Conservation (phyloP, 2,329 filamentous ascomycete genomes). For the Talaromyces marneffei region DNA sequence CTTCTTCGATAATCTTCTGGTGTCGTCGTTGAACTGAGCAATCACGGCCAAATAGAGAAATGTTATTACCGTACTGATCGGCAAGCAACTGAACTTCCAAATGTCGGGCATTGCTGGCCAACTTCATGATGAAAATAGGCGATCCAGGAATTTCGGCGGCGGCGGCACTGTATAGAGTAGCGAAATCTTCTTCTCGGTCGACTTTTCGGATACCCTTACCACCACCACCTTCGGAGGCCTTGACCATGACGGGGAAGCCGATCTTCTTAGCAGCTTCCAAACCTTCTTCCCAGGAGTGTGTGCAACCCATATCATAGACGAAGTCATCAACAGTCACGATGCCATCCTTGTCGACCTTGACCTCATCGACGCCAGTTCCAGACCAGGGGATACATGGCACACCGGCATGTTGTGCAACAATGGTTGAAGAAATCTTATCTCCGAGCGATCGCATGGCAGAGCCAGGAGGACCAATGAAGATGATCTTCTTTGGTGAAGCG, state of each 20-base stretch:
- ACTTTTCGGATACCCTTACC: conserved; percentile 99
- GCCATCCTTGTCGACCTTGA: conserved; percentile 69
- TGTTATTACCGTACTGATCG: conserved; percentile 99
- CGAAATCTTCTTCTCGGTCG: conserved; percentile 74
- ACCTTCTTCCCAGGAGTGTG: conserved; percentile 82
- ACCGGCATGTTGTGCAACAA: conserved; percentile 92
- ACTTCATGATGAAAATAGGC: conserved; percentile 99
- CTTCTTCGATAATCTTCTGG: conserved; percentile 99
- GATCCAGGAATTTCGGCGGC: conserved; percentile 97
- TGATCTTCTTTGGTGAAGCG: conserved; percentile 94
- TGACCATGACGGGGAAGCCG: conserved; percentile 99
- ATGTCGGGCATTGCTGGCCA: conserved; percentile 92
- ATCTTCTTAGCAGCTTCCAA: conserved; percentile 80
- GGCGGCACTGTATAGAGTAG: conserved; percentile 85
- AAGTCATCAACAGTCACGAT: conserved; percentile 89
- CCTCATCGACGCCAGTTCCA: conserved; percentile 79
- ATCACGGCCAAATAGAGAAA: conserved; percentile 96
- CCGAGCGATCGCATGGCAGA: conserved; percentile 98
- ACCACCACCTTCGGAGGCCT: conserved; percentile 98
- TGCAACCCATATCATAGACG: conserved; percentile 85
- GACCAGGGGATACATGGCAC: conserved; percentile 99
- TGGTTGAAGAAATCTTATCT: conserved; percentile 99
- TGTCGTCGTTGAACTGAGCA: conserved; percentile 97
- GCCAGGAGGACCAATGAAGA: conserved; percentile 96
- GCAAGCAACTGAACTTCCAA: conserved; percentile 95